Base-by-base conservation (phyloP, 805 yeast species). In the Starmerella scarabaei region DNA sequence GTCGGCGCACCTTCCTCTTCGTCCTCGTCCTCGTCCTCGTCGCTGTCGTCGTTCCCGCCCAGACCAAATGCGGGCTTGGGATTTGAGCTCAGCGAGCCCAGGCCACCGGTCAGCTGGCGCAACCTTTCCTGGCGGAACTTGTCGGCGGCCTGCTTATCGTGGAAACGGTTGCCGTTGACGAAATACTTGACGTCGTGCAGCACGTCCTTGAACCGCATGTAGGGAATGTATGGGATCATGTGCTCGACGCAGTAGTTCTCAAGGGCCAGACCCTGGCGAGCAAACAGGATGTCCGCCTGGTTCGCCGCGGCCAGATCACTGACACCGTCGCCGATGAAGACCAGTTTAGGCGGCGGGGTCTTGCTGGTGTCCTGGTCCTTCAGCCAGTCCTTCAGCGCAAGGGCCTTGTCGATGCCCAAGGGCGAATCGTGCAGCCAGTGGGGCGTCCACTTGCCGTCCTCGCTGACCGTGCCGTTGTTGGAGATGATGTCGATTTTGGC, bases 311-410 rank as follows among this genome's bases (percentile, higher is more conserved):
- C 65, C 23, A 64, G 52, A 39, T 64, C 69, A n/a, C 66, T 64
- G 21, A 73, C 68, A 4, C 80, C 80, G 30, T 72, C 69, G 8
- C 80, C 79, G 43, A 74, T 61, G 24, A 75, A 73, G 11, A 59
- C 58, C 21, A 73, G 52, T 39, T 70, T 57, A 0, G 78, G 77
- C 37, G 66, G 68, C 21, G 51, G 49, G 21, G 45, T 46, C 36
- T 43, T 43, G 30, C 40, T 11, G 15, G 45, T 35, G 34, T 40
- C 50, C 35, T 36, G 35, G 17, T 37, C 31, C 19, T 37, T 42
- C 23, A 58, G 52, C 56, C 62, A 63, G 44, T 64, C 67, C 41
- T 55, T 50, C 43, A 64, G 57, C 5, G 66, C 59, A 33, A 47
- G 50, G 20, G 69, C 63, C 60, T 64, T 64, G 50, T 64, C 69